A percentile compares a stretch with the other conserved stretches of the same genome.
These are phyloP conservation scores for Brachypodium distachyon DNA, from an alignment of 202 grass and related monocot genomes.

Conservation along the genomic window DNA sequence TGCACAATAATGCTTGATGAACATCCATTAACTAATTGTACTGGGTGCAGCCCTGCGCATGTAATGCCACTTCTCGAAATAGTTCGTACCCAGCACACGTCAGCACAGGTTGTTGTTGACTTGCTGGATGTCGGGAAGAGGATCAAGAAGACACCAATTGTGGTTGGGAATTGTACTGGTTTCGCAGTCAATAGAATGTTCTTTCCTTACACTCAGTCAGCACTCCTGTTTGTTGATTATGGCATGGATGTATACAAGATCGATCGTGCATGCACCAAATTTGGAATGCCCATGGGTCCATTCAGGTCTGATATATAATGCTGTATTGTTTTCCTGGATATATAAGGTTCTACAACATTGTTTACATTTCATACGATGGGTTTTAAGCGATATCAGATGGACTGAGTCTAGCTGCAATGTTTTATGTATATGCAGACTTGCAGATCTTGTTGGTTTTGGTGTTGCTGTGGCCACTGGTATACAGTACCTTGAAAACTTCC, in stretches of 20 bases:
- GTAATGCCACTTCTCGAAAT: conserved; percentile 96
- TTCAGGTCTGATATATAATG: conserved; percentile 54
- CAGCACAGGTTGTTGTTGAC: conserved; percentile 80
- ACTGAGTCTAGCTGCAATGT: background rate
- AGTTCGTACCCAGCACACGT: conserved; percentile 61
- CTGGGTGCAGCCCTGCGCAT: conserved; percentile 75
- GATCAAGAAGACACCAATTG: conserved; percentile 90
- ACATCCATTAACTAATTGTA: conserved; percentile 8
- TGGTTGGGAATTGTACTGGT: conserved; percentile 87
- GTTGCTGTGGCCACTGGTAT: conserved; percentile 75
- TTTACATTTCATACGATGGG: background rate
- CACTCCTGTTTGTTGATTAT: conserved; percentile 63
- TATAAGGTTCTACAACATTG: background rate
- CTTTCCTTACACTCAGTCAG: conserved; percentile 89
- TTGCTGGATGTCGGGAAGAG: conserved; percentile 85
- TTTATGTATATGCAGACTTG: conserved; percentile 40
- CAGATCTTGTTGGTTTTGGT: conserved; percentile 88
- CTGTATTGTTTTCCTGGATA: background rate
- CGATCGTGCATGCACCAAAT: conserved; percentile 78
- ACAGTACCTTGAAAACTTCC: conserved; percentile 81
- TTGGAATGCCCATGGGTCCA: conserved; percentile 98
- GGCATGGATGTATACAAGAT: conserved; percentile 94
- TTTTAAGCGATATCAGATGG: background rate
- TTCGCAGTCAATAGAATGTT: conserved; percentile 98
- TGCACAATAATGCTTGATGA: background rate